Evolutionary conservation across 2,329 filamentous ascomycete species (phyloP), one percentile per base, ranked within the genome.

Genomic region (Aspergillus texensis): DNA sequence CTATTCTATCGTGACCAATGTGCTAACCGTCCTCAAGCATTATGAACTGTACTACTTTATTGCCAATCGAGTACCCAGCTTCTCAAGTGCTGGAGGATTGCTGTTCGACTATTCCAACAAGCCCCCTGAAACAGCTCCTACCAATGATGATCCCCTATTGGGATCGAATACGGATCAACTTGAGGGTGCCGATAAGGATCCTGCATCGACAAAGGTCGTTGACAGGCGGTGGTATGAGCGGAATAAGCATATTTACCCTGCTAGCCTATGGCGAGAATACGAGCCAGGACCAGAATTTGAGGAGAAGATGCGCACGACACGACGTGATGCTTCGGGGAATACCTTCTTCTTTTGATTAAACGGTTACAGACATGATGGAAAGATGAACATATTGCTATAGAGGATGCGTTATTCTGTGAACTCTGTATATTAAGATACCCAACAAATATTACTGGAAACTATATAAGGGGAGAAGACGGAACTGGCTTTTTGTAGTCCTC

Each of bases 11-110:
- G 30, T 62, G 6, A 26, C 36, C 36, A 26, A 61, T 43, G 58
- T 30, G 62, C 66, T 65, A 56, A 63, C 56, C 36, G 46, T 52
- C 21, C 41, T 43, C 4, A 74, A 98, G 93, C 95, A 99, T 78
- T 97, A 96, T 75, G 94, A 98, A 68, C 93, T 99, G 76, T 95
- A 98, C 77, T 95, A 94, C 80, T 98, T 99, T 80, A 89, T 97
- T 75, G 90, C 96, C 77, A 97, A 98, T 66, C 72, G 76, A 58
- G 70, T 82, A 4, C 72, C 77, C 77, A 92, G 90, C 72, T 91
- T 88, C 30, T 78, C 87, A 2, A 92, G 91, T 2, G 89, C 91
- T n/a, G 88, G 88, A 43, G 90, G 91, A 58, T 82, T 87, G 6
- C 82, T 99, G 11, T 98, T 99, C 77, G 85, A 92, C 72, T 97